Evolutionary conservation across 441 rosid genomes (phyloP), one percentile per base, ranked within the genome.

Genomic region (Pelargonium australe): DNA sequence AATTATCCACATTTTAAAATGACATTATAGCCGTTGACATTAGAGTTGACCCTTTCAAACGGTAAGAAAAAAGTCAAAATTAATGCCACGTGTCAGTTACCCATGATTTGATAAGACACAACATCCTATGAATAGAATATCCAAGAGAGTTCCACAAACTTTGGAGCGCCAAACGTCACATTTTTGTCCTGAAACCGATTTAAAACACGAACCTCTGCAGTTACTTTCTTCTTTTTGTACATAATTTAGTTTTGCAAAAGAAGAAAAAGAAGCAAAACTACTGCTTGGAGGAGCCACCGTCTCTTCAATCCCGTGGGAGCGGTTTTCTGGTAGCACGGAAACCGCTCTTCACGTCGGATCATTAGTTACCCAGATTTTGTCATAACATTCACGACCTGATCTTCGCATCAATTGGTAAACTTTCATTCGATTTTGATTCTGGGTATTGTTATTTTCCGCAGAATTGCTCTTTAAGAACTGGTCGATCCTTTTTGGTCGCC

Each of bases 301-400:
- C 47, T 31, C 20, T 3, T 57, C 1, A 12, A 12, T 13, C 43
- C 47, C 51, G 43, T 28, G 51, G 70, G 83, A 14, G 83, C 79
- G 83, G 80, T 77, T 77, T 77, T 76, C 80, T 70, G 20, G 43
- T 65, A 7, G 37, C 34, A 9, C 51, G 80, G 70, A 71, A 77
- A 63, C 80, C 79, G 79, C 83, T 80, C 80, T 70, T 67, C 17
- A 7, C 45, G 60, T 57, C 14, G 55, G n/a, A 47, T 47, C 14
- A 3, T 47, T 13, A 12, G 4, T 47, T 31, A 31, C 37, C 37
- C 37, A 31, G 37, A 31, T 31, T 31, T 31, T 31, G 37, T 31
- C 3, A 31, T 53, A n/a, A 51, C 10, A 17, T 45, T 45, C 53
- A 9, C n/a, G 53, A 13, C 11, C 11, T 8, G 12, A 13, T 45